Evolutionary conservation across 1,139 yeast species (phyloP).

Genomic region (Wickerhamomyces sp.): DNA sequence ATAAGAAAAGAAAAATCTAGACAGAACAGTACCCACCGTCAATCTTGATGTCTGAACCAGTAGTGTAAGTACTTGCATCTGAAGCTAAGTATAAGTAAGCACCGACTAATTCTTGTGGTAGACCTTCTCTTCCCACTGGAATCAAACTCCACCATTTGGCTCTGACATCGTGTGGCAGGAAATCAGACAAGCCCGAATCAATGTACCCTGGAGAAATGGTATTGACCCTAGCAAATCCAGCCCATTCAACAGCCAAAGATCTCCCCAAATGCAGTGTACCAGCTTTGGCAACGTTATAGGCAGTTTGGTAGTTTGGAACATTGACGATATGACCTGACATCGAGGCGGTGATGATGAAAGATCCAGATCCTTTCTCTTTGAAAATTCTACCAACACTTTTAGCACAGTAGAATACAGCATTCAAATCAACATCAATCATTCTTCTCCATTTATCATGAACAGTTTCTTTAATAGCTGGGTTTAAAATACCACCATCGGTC

Average conservation of each 20-base stretch:
- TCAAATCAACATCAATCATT: slow-evolving; percentile 65
- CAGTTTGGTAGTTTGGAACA: slow-evolving; percentile 83
- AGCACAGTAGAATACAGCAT: slow-evolving; percentile 76
- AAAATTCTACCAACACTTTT: slow-evolving; percentile 68
- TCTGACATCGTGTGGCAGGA: slow-evolving; percentile 47
- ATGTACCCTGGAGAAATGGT: slow-evolving; percentile 85
- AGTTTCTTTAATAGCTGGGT: slow-evolving; percentile 40
- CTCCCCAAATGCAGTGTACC: slow-evolving; percentile 72
- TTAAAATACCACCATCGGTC: slow-evolving; percentile 67
- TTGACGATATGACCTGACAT: slow-evolving; percentile 91
- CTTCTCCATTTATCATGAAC: slow-evolving; percentile 61
- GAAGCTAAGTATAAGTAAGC: slow-evolving; percentile 83
- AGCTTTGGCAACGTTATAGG: slow-evolving; percentile 89
- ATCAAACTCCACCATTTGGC: slow-evolving; percentile 64
- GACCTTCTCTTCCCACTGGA: slow-evolving; percentile 80
- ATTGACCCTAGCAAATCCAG: slow-evolving; percentile 83
- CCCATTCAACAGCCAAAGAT: slow-evolving; percentile 90
- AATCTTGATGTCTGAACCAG: slow-evolving; percentile 75
- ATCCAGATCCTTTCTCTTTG: slow-evolving; percentile 65
- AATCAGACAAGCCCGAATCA: slow-evolving; percentile 62
- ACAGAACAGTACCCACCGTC: slow-evolving; percentile 71
- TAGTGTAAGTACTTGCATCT: slow-evolving; percentile 80
- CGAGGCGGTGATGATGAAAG: slow-evolving; percentile 79
- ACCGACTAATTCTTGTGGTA: slow-evolving; percentile 76
- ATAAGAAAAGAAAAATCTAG: neutral